Evolutionary conservation across 1,284 basidiomycete genomes (phyloP).

Genomic region (Sanghuangporus sanghuang): DNA sequence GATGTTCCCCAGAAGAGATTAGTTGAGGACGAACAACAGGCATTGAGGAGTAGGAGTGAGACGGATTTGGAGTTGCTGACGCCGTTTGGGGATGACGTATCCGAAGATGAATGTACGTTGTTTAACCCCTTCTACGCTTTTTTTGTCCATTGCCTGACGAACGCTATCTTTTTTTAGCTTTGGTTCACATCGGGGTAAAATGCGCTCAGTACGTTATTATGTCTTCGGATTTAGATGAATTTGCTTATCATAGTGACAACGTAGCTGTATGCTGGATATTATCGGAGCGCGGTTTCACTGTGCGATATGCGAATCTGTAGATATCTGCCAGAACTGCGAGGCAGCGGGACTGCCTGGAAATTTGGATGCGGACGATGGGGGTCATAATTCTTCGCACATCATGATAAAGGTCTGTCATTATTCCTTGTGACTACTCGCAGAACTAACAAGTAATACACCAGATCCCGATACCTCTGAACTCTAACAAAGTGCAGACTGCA

Average conservation of each 20-base stretch:
- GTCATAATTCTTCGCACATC: slow-evolving; percentile 79
- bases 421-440: not conserved
- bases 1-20: slow-evolving; percentile 59
- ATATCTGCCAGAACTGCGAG: slow-evolving; percentile 88
- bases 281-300: slow-evolving; percentile 89
- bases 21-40: slow-evolving; percentile 19
- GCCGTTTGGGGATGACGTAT: slow-evolving; percentile 29
- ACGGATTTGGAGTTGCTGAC: slow-evolving; percentile 29
- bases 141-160: not conserved
- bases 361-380: slow-evolving; percentile 67
- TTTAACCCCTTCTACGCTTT: not conserved
- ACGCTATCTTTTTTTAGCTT: slow-evolving; percentile 36
- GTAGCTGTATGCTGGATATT: slow-evolving; percentile 82
- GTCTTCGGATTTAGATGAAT: not conserved
- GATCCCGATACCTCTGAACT: slow-evolving; percentile 81
- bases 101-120: slow-evolving; percentile 58
- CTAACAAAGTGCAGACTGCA: slow-evolving; percentile 66
- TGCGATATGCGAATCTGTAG: slow-evolving; percentile 75
- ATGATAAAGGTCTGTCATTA: slow-evolving; percentile 72
- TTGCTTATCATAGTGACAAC: not conserved
- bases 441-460: slow-evolving; percentile 25
- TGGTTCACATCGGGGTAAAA: slow-evolving; percentile 65
- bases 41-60: slow-evolving; percentile 34
- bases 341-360: slow-evolving; percentile 78
- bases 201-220: slow-evolving; percentile 66